Conservation (phyloP, 2,329 filamentous ascomycete species). For the Talaromyces sp. region DNA sequence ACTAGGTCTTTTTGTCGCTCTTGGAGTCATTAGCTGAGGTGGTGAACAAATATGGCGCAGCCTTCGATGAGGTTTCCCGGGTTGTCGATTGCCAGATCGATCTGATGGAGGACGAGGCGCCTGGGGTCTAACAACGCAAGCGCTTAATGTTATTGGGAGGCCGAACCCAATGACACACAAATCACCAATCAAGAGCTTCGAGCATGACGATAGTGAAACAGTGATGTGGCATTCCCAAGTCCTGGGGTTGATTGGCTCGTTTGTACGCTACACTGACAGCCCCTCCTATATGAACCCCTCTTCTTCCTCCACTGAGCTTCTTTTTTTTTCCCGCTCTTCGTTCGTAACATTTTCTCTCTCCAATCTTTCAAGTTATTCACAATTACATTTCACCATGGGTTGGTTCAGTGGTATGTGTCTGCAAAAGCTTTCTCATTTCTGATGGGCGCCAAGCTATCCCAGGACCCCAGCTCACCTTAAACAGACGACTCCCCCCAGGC, state of each 20-base stretch:
- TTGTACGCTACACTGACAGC: not conserved
- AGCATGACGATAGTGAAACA: slow-evolving; percentile 3
- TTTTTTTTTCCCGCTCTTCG: not conserved
- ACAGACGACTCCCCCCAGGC: slow-evolving; percentile 1
- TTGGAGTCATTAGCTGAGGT: not conserved
- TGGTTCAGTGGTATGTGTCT: slow-evolving; percentile 4
- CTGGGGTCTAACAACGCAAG: not conserved
- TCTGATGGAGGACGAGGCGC: too few species aligned
- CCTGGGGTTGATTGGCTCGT: slow-evolving; percentile 2
- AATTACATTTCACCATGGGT: slow-evolving; percentile 6
- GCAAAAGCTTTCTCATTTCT: not conserved
- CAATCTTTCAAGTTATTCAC: not conserved
- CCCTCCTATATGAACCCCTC: slow-evolving; percentile 6
- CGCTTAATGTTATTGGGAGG: not conserved
- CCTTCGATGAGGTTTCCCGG: not conserved
- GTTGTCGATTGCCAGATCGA: too few species aligned
- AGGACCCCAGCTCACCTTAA: slow-evolving; percentile 1
- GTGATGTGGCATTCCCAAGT: slow-evolving; percentile 1
- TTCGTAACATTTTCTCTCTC: not conserved
- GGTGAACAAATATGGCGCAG: not conserved
- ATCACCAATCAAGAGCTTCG: not conserved
- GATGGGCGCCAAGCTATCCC: not conserved
- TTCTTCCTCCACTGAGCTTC: not conserved
- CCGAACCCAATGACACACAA: not conserved
- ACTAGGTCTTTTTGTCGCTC: not conserved